Percentiles rank a stretch among this genome's conserved stretches.
These are phyloP conservation scores for Tilletia horrida DNA, from an alignment of 1,284 basidiomycete species.

Conservation along the genomic window DNA sequence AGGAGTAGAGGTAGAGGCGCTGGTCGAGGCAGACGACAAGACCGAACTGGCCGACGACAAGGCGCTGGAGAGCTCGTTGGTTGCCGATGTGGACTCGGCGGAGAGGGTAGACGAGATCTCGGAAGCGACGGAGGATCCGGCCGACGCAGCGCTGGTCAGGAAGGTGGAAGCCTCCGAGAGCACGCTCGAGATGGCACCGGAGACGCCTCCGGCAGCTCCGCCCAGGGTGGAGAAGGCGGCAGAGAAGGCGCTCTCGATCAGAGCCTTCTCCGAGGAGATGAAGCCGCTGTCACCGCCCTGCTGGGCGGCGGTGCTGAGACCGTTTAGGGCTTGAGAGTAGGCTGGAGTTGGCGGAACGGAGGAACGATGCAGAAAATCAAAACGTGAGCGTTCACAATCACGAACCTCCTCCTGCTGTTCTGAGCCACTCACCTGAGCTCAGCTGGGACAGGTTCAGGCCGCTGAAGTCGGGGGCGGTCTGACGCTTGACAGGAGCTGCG, in stretches of 20 bases:
- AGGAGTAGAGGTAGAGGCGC: neutral
- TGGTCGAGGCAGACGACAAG: neutral
- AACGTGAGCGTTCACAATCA: no score
- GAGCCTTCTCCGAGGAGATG: neutral
- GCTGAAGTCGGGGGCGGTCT: neutral
- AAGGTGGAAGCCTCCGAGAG: neutral
- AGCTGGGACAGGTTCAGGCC: no score
- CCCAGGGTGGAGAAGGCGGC: neutral
- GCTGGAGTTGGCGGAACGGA: no score
- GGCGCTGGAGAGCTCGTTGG: neutral
- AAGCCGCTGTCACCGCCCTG: neutral
- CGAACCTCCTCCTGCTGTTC: no score
- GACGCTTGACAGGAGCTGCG: neutral
- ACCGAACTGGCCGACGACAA: neutral
- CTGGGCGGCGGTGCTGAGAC: no score
- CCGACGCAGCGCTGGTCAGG: neutral
- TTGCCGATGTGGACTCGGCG: neutral
- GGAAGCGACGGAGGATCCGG: neutral
- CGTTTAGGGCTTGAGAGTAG: no score
- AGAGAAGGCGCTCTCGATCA: constrained; percentile 4
- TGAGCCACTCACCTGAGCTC: no score
- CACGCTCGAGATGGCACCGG: neutral
- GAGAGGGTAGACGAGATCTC: neutral
- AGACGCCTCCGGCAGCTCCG: no score
- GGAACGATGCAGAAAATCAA: no score